Evolutionary conservation across 192 early-diverging fungal species (phyloP).

Genomic region (Coemansia sp.): DNA sequence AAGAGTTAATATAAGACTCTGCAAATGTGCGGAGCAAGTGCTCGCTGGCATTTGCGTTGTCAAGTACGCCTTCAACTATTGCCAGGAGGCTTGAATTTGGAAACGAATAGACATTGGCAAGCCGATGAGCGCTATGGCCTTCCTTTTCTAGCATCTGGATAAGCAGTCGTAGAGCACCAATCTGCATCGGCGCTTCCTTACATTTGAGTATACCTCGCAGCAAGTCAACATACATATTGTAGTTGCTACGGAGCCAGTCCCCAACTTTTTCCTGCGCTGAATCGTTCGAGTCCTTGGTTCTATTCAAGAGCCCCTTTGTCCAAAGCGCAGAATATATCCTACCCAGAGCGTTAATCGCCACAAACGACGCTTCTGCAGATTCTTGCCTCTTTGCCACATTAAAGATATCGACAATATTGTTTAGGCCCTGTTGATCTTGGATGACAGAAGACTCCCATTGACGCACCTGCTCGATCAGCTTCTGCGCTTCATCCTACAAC

Average conservation of each 20-base stretch:
- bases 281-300: slow-evolving; percentile 16
- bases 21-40: slow-evolving; percentile 64
- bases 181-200: slow-evolving; percentile 73
- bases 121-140: slow-evolving; percentile 42
- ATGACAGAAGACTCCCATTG: slow-evolving; percentile 65
- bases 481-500: slow-evolving; percentile 14
- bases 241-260: slow-evolving; percentile 77
- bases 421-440: slow-evolving; percentile 69
- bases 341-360: slow-evolving; percentile 70
- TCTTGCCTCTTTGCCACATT: slow-evolving; percentile 38
- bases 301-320: slow-evolving; percentile 34
- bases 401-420: slow-evolving; percentile 69
- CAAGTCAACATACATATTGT: slow-evolving; percentile 63
- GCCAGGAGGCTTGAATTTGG: slow-evolving; percentile 65
- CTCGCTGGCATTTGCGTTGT: slow-evolving; percentile 60
- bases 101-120: slow-evolving; percentile 60
- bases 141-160: slow-evolving; percentile 70
- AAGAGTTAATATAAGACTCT: slow-evolving; percentile 71
- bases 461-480: slow-evolving; percentile 46
- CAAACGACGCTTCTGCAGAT: slow-evolving; percentile 61
- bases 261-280: slow-evolving; percentile 59
- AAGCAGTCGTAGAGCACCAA: slow-evolving; percentile 72
- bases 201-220: slow-evolving; percentile 58
- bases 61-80: slow-evolving; percentile 60
- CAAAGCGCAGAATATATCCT: slow-evolving; percentile 63